Conservation (phyloP, 2,329 filamentous ascomycete genomes). For the Beauveria bassiana region DNA sequence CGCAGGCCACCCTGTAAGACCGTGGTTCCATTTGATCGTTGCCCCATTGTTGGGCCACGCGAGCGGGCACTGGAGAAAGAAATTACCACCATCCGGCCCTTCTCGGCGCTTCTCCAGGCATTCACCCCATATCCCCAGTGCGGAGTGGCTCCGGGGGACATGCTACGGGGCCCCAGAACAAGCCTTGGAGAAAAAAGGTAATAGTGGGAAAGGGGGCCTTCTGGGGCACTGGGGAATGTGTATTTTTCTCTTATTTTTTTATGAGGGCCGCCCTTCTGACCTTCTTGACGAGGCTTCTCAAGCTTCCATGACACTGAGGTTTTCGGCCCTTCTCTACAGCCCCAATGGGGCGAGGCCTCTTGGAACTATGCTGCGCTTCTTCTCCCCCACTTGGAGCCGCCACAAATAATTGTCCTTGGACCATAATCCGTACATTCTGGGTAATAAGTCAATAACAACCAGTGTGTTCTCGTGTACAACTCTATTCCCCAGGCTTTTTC, state of each 20-base stretch:
- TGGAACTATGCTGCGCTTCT: not conserved
- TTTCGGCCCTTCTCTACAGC: slow-evolving; percentile 10
- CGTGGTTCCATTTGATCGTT: no score
- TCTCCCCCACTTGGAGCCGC: slow-evolving; percentile 4
- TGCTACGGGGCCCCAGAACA: slow-evolving; percentile 1
- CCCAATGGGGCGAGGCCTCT: slow-evolving; percentile 1
- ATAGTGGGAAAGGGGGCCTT: not conserved
- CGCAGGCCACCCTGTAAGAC: no score
- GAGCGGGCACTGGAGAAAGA: not conserved
- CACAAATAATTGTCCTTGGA: not conserved
- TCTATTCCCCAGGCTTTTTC: slow-evolving; percentile 4
- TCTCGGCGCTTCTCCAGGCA: slow-evolving; percentile 9
- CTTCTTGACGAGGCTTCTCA: not conserved
- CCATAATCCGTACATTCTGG: not conserved
- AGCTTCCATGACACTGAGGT: not conserved
- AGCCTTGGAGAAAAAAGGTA: not conserved
- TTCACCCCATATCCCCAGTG: not conserved
- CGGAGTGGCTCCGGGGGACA: slow-evolving; percentile 6
- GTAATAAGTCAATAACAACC: not conserved
- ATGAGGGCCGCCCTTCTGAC: no score
- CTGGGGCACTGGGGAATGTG: not conserved
- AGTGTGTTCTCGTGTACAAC: not conserved
- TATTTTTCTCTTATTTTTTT: no score
- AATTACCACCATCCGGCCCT: slow-evolving; percentile 10
- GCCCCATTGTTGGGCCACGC: not conserved